Evolutionary conservation across 2,329 filamentous ascomycete genomes (phyloP), one percentile per base, ranked within the genome.

Genomic region (Fusarium decemcellulare): DNA sequence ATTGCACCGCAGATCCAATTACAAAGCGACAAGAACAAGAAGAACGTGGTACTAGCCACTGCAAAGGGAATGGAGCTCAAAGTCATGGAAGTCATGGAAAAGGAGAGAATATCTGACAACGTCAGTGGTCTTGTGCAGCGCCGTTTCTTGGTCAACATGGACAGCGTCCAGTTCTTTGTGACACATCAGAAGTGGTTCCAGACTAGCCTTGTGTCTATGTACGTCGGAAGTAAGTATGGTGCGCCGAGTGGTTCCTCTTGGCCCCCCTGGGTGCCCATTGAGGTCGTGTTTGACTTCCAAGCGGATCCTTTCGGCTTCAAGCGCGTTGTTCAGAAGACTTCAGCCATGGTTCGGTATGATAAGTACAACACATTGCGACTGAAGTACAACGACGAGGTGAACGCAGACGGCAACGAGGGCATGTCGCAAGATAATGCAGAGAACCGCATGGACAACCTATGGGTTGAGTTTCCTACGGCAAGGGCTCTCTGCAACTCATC

Each of bases 31-130:
- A 98, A 98, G 85, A 98, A 99, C 79, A 92, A 92, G 66, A 97
- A 97, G 79, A 93, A 97, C 61, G 96, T 97, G n/a, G 92, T 98
- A 6, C 86, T 99, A n/a, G 91, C 98, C 48, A 96, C 95, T 4
- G 94, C 95, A 30, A 98, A 98, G 80, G 94, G 95, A 56, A 99
- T 99, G 94, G 95, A 98, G 79, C 88, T 98, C 60, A 98, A 98
- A 82, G 93, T 99, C 11, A 89, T 99, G 18, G 95, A 98, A 71
- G 95, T 99, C 74, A 97, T 98, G 92, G 96, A 99, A 81, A 98
- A 97, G 80, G 92, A 94, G 74, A 89, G 96, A 65, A 89, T 98
- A 60, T 95, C 91, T 50, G 96, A 99, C 78, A 92, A 93, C 72
- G 94, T 99, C 74, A 97, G 94, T 75, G 97, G 96, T 57, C 87